These are phyloP conservation scores for Panicum hallii DNA, from an alignment of 202 grass and related monocot genomes.

Conservation along the genomic window DNA sequence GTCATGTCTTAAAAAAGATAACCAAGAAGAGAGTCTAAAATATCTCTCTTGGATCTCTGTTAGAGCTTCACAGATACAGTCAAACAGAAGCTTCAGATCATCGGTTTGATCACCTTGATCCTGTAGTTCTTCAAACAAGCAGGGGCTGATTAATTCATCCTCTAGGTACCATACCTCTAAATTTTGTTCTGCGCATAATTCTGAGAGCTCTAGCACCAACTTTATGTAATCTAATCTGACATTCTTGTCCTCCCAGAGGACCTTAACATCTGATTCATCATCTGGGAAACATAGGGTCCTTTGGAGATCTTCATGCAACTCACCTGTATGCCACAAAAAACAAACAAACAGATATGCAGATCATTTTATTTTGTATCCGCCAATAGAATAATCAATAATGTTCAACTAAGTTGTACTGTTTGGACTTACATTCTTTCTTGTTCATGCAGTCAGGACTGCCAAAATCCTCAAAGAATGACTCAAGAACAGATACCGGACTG, in stretches of 20 bases:
- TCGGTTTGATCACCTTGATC: slow-evolving; percentile 51
- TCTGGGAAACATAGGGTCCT: slow-evolving; percentile 44
- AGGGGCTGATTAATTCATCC: slow-evolving; percentile 83
- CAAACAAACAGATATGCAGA: slow-evolving; percentile 38
- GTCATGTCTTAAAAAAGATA: slow-evolving; percentile 61
- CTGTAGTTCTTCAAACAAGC: slow-evolving; percentile 69
- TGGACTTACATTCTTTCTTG: slow-evolving; percentile 58
- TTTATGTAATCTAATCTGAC: slow-evolving; percentile 65
- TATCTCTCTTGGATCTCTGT: slow-evolving; percentile 80
- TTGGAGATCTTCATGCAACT: slow-evolving; percentile 43
- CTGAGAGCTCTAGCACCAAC: slow-evolving; percentile 72
- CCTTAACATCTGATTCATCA: slow-evolving; percentile 44
- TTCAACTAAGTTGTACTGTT: slow-evolving; percentile 21
- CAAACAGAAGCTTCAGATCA: slow-evolving; percentile 82
- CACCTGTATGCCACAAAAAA: slow-evolving; percentile 55
- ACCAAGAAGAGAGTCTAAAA: slow-evolving; percentile 65
- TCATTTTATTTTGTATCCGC: slow-evolving; percentile 24
- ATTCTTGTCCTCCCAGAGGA: slow-evolving; percentile 61
- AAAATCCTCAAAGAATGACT: slow-evolving; percentile 60
- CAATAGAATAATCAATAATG: slow-evolving; percentile 11
- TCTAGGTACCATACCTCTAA: slow-evolving; percentile 79
- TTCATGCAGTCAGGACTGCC: slow-evolving; percentile 50
- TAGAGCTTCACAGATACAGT: slow-evolving; percentile 88
- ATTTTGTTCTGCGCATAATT: slow-evolving; percentile 66
- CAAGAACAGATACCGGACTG: slow-evolving; percentile 83